phyloP scores from a whole-genome alignment of 768 basidiomycete genomes.

The Serendipita indica region DNA sequence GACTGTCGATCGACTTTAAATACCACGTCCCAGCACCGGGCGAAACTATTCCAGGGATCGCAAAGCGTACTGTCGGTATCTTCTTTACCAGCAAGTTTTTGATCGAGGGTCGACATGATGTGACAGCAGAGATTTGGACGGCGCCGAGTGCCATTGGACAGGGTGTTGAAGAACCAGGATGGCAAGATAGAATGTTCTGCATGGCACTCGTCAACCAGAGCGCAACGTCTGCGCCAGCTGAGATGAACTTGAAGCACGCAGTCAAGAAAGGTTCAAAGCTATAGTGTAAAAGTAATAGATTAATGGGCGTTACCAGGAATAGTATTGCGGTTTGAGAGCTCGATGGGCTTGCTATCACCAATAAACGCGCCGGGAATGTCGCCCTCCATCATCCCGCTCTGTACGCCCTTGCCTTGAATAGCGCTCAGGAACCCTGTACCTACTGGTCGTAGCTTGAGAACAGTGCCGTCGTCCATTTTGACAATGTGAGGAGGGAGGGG shows the following conservation, averaged over 20 bases:
- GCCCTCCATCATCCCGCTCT: not conserved
- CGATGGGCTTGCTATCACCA: not conserved
- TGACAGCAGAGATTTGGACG: not conserved
- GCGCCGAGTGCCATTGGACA: not conserved
- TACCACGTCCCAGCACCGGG: not conserved
- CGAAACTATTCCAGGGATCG: not conserved
- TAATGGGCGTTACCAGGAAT: not conserved
- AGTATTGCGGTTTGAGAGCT: not conserved
- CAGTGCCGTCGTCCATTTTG: not conserved
- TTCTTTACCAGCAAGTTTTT: not conserved
- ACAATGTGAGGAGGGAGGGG: constrained; percentile 18
- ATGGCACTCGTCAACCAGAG: not conserved
- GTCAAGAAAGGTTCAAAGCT: not conserved
- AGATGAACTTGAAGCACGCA: not conserved
- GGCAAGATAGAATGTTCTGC: constrained; percentile 6
- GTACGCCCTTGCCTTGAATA: not conserved
- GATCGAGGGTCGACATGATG: not conserved
- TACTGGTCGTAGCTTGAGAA: not conserved
- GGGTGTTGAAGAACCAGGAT: not conserved
- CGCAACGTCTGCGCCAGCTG: not conserved
- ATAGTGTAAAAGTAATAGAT: not conserved
- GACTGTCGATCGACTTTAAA: constrained; percentile 6
- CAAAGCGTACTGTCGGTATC: not conserved
- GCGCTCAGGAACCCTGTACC: constrained; percentile 3
- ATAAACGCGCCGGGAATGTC: not conserved